Evolutionary conservation across 257 asterid species (phyloP).

Genomic region (Gynochthodes officinalis): DNA sequence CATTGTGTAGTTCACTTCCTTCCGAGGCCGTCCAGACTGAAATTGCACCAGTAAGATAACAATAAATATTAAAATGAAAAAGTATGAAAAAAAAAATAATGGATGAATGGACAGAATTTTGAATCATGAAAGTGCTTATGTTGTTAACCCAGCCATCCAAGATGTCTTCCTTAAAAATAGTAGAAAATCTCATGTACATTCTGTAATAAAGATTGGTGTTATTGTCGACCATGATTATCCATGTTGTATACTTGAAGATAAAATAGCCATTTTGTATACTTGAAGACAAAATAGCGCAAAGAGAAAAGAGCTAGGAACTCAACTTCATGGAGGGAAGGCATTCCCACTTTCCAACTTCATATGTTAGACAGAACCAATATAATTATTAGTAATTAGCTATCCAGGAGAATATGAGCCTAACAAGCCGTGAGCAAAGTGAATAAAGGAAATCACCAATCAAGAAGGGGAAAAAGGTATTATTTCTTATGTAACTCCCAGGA

Average conservation of each 20-base stretch:
- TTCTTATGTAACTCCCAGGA: neutral
- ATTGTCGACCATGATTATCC: too few species aligned
- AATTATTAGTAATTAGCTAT: neutral
- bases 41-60: constrained; percentile 14
- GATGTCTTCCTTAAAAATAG: neutral
- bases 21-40: constrained; percentile 70
- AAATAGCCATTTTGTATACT: too few species aligned
- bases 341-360: too few species aligned
- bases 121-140: neutral
- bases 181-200: neutral
- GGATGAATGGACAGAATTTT: neutral
- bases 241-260: too few species aligned
- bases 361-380: neutral
- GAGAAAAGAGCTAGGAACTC: neutral
- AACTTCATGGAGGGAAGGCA: too few species aligned
- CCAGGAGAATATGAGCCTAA: too few species aligned
- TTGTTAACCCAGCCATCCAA: neutral
- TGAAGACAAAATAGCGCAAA: neutral
- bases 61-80: constrained; percentile 7
- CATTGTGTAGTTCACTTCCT: constrained; percentile 50
- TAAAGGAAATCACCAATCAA: neutral
- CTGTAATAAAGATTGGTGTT: neutral
- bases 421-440: neutral
- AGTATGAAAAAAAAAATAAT: neutral
- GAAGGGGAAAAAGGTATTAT: neutral